A percentile compares a stretch with the other conserved stretches of the same genome.
These are phyloP conservation scores for Penicillium carneum DNA, from an alignment of 2,329 filamentous ascomycete species.

Conservation along the genomic window DNA sequence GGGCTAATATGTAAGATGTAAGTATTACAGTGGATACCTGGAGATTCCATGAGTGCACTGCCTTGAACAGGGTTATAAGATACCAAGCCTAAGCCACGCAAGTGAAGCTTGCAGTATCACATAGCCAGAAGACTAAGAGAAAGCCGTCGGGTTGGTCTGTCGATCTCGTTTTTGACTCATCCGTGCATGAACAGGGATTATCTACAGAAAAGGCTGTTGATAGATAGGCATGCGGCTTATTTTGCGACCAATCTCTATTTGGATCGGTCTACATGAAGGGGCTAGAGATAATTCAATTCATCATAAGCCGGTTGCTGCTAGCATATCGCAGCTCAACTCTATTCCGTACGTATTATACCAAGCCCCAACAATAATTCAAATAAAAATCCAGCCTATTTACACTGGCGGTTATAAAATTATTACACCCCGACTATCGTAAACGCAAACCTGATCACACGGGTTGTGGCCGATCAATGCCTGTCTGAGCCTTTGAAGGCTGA, in stretches of 20 bases:
- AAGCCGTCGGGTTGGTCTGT: neutral
- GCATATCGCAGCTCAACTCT: neutral
- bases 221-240: neutral
- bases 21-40: neutral
- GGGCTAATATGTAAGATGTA: neutral
- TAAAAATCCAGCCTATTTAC: neutral
- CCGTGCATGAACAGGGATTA: neutral
- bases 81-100: neutral
- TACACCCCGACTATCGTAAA: neutral
- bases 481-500: neutral
- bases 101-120: no score
- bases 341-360: neutral
- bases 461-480: neutral
- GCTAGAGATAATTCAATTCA: neutral
- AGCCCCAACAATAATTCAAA: neutral
- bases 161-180: neutral
- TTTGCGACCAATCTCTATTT: conserved; percentile 1
- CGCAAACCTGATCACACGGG: conserved; percentile 1
- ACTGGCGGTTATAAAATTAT: conserved; percentile 3
- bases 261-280: neutral
- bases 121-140: neutral
- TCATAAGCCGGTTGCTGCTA: neutral
- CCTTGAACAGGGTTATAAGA: neutral
- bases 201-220: neutral
- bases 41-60: neutral